Evolutionary conservation across 164 flowering plant species (phyloP), one percentile per base, ranked within the genome.

Genomic region (Aristolochia contorta): DNA sequence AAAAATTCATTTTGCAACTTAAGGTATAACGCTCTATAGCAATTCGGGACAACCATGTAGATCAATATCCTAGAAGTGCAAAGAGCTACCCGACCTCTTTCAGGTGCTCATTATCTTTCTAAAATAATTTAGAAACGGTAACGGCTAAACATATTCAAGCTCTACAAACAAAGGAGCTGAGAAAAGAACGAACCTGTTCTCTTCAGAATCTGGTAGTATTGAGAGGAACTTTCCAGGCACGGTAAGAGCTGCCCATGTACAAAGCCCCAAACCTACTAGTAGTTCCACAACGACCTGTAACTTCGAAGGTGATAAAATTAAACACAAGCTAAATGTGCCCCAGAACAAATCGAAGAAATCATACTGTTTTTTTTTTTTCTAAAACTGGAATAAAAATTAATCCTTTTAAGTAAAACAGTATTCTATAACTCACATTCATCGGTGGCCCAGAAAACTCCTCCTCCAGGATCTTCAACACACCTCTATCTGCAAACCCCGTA

Each of bases 371-470:
- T n/a, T n/a, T n/a, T n/a, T n/a, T n/a, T n/a, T n/a, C n/a, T n/a
- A n/a, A n/a, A n/a, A n/a, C n/a, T n/a, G n/a, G n/a, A n/a, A n/a
- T n/a, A n/a, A n/a, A n/a, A n/a, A n/a, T n/a, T n/a, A n/a, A n/a
- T 49, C n/a, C 4, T 49, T 8, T 69, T 41, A 22, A 4, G 15
- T 20, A 50, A 23, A 20, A 41, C 22, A 41, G 23, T 15, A 18
- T 30, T 15, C 30, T 23, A 19, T 15, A 13, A 21, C 58, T 72
- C 64, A 86, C 98, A 69, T 75, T 80, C 53, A 86, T 23, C 0
- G 97, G 96, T 46, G 95, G 92, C 16, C 87, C 90, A 0, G 90
- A 79, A 60, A 93, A 93, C 68, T 90, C 90, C 63, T 90, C 96
- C 65, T 93, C 97, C 59, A 77, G 75, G 70, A 90, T 93, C 87